Base-by-base conservation (phyloP, 2,329 filamentous ascomycete species). In the Blastomyces emzantsi region DNA sequence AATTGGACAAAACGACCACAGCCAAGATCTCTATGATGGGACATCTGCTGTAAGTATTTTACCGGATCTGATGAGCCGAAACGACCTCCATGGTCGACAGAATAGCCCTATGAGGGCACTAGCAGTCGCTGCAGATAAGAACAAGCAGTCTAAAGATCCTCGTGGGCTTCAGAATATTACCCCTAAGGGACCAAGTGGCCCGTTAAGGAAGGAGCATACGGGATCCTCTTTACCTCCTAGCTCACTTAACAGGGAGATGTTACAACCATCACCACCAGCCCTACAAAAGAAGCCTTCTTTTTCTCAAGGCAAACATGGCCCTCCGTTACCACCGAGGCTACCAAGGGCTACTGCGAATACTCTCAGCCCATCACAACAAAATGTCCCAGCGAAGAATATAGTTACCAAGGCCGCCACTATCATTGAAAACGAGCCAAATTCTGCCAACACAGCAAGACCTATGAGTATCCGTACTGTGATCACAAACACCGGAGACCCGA, bases 291-390 rank as follows among this genome's bases (percentile, higher is more conserved):
- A 8, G 1, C 13, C 8, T 60, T 47, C 57, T 49, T 49, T 43
- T 22, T 9, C 43, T 1, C 58, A 36, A 39, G 28, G 33, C 25
- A 60, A 43, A 36, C 43, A n/a, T 49, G 41, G 58, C 17, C 58
- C 58, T 49, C 58, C 58, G 8, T 60, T 60, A 51, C 58, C 58
- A 49, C 58, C 58, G 36, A 47, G 58, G 13, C 9, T 25, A 13
- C 58, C 41, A 17, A 36, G 19, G 45, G 28, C 19, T 22, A 17
- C 58, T 33, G 28, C 22, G 43, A 60, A 60, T 60, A 60, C 15
- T 28, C 28, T 19, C 19, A 3, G 33, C 39, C 28, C 19, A 47
- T n/a, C 41, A 7, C 58, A 47, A 28, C 22, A 22, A 28, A 33
- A 15, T 6, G 13, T 60, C 22, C 30, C 41, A 7, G 9, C 43